A percentile compares a stretch with the other conserved stretches of the same genome.
These are phyloP conservation scores for Saccharomyces pastorianus DNA, from an alignment of 1,139 yeast genomes.

Conservation along the genomic window DNA sequence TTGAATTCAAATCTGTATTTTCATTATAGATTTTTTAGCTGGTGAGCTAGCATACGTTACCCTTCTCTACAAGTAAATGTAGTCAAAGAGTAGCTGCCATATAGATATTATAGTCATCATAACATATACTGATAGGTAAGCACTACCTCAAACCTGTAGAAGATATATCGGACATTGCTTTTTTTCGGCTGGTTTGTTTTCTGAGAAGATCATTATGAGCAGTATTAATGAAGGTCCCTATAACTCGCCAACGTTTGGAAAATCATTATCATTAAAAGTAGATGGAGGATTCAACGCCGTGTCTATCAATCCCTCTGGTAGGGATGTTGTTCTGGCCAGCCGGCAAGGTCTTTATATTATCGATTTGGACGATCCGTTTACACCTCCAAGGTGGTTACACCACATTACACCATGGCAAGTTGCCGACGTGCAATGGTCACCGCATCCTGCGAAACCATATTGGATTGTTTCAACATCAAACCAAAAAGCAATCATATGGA, in stretches of 20 bases:
- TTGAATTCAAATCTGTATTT: background rate
- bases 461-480: slow-evolving; percentile 94
- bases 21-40: no score
- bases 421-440: slow-evolving; percentile 98
- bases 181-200: background rate
- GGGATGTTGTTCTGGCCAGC: slow-evolving; percentile 85
- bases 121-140: background rate
- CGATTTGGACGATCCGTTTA: slow-evolving; percentile 91
- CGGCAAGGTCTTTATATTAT: slow-evolving; percentile 79
- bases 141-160: background rate
- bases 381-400: slow-evolving; percentile 88
- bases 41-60: background rate
- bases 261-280: slow-evolving; percentile 71
- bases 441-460: slow-evolving; percentile 70
- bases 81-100: background rate
- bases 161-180: no score
- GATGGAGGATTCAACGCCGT: slow-evolving; percentile 93
- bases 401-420: slow-evolving; percentile 97
- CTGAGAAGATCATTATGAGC: background rate
- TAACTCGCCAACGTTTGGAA: slow-evolving; percentile 57
- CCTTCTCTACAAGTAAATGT: background rate
- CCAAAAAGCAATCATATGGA: slow-evolving; percentile 94
- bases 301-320: slow-evolving; percentile 83
- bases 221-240: slow-evolving; percentile 22
- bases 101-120: background rate